Base-by-base conservation (phyloP, 345 rosid species). In the Salix caprea region DNA sequence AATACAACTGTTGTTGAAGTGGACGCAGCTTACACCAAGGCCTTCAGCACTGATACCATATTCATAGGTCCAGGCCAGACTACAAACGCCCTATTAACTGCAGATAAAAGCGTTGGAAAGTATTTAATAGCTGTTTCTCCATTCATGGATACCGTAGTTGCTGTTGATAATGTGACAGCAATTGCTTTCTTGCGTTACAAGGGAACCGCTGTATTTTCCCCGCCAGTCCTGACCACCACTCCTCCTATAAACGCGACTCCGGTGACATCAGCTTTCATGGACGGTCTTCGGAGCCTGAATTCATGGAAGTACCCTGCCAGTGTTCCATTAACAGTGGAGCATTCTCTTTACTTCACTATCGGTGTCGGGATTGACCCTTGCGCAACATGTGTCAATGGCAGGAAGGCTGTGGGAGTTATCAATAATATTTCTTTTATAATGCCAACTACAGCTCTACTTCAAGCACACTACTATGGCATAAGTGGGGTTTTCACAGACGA, bases 21-120 rank as follows among this genome's bases (percentile, higher is more conserved):
- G 11, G 94, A 91, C 58, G 88, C 91, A 15, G 23, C 79, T 7
- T 92, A 90, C 82, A 88, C 91, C 0, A 92, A 92, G 60, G 91
- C 92, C 44, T 82, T 82, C 54, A 42, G 23, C 56, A 89, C 91
- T 0, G 91, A 88, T 76, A 86, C 87, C 1, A 42, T 92, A 39
- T 90, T 90, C 67, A 62, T 90, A 5, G 94, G 85, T 52, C 97
- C 97, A 0, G 97, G 94, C 24, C 97, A 92, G 64, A 92, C 97
- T 77, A 89, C 97, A 70, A 92, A 83, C 56, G 90, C 87, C 46
- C 80, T 92, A n/a, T 79, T 92, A 42, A 83, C 80, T 11, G 83
- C 95, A 21, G 78, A 85, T 60, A 72, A 82, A 73, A 74, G 37
- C 30, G 42, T 56, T 16, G 90, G 91, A 16, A 91, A 84, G 69